Evolutionary conservation across 2,329 filamentous ascomycete species (phyloP), one percentile per base, ranked within the genome.

Genomic region (Trichoderma koningii): DNA sequence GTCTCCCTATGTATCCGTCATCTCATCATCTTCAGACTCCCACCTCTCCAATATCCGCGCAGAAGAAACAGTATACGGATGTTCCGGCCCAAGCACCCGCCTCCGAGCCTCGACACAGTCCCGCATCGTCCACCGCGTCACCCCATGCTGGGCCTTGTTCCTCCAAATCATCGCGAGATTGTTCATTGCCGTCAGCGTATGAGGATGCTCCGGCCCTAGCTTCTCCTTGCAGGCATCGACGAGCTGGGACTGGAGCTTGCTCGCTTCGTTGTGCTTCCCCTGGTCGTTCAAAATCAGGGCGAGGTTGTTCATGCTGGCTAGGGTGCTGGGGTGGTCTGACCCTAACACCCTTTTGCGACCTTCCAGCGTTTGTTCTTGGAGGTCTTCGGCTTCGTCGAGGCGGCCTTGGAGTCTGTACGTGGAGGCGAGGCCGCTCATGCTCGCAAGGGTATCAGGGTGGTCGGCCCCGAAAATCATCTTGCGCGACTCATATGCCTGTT

Each of bases 391-490:
- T 0, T 66, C 28, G 21, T n/a, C 5, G 7, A 28, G 26, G 45
- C 19, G 34, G 15, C 47, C 41, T 41, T 48, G 55, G 3, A 12
- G 6, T n/a, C 28, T 42, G 17, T 44, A 38, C 41, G 28, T 45
- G 17, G n/a, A 30, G 17, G 63, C 63, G 14, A 65, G 14, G 38
- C 38, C 5, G n/a, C 50, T 57, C 45, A 61, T 61, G 57, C 47
- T 42, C 9, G 45, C 12, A 6, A 61, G 34, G 0, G 57, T 61
- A 3, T 61, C 57, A 3, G 57, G 47, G 21, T 61, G 57, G 3
- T 61, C 47, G 7, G 3, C n/a, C 1, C 57, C 47, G 7, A 61
- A 17, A 2, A 10, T 28, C 6, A 28, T 28, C 3, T 12, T 28
- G 34, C 47, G 45, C 3, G 17, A 3, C 12, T 51, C 34, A 12